Percentiles rank a stretch among this genome's conserved stretches.
phyloP scores from a whole-genome alignment of 2,329 filamentous ascomycete species.

The Stemphylium lycopersici region DNA sequence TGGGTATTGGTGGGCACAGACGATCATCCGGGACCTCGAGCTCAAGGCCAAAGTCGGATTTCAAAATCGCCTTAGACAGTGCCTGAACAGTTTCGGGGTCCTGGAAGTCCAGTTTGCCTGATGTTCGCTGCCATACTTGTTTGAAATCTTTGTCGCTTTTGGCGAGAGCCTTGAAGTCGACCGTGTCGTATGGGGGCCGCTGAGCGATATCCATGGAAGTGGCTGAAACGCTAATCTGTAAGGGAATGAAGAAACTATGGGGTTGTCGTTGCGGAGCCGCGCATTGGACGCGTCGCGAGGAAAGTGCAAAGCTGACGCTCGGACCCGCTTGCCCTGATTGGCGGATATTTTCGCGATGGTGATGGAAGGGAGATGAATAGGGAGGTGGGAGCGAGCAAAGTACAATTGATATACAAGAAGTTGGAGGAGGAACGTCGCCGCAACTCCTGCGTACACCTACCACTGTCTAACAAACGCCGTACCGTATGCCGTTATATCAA shows the following conservation, averaged over 20 bases:
- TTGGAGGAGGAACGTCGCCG: conserved; percentile 9
- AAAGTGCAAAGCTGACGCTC: conserved; percentile 13
- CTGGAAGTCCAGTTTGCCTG: conserved; percentile 76
- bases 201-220: conserved; percentile 32
- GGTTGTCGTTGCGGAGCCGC: conserved; percentile 3
- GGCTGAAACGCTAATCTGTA: too few species aligned
- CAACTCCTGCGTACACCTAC: conserved; percentile 20
- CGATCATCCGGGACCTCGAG: conserved; percentile 77
- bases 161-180: conserved; percentile 69
- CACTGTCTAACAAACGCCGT: conserved; percentile 18
- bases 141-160: conserved; percentile 65
- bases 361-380: conserved; percentile 3
- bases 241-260: neutral
- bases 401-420: conserved; percentile 27
- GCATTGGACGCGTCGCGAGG: neutral
- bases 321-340: conserved; percentile 32
- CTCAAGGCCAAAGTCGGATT: conserved; percentile 73
- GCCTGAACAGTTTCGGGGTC: conserved; percentile 75
- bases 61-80: conserved; percentile 79
- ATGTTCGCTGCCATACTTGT: conserved; percentile 52
- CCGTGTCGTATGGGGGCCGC: conserved; percentile 57
- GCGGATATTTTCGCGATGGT: conserved; percentile 7
- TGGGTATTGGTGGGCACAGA: conserved; percentile 79
- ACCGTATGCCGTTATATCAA: conserved; percentile 33
- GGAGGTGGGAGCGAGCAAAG: conserved; percentile 1